phyloP scores from a whole-genome alignment of 495 filamentous ascomycete species.

The Penicillium lagena region DNA sequence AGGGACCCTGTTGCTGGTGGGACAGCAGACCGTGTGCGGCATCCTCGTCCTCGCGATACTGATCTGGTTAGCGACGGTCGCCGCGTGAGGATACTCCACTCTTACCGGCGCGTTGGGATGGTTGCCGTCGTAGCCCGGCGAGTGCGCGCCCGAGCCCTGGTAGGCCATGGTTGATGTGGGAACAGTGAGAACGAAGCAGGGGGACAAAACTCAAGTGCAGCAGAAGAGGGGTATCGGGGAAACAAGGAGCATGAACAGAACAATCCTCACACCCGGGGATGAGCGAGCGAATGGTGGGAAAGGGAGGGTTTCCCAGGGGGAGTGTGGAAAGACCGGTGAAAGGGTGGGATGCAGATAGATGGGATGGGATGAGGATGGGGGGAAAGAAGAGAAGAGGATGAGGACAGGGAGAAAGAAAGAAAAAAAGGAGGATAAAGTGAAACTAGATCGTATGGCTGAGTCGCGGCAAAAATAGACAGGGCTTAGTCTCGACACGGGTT shows the following conservation, averaged over 20 bases:
- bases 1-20: slow-evolving; percentile 49
- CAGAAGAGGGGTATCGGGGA: slow-evolving; percentile 18
- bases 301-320: slow-evolving; percentile 1
- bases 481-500: slow-evolving; percentile 10
- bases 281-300: background rate
- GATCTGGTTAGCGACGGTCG: background rate
- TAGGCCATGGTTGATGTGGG: slow-evolving; percentile 43
- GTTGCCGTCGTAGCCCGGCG: slow-evolving; percentile 36
- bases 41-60: slow-evolving; percentile 63
- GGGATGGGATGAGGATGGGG: slow-evolving; percentile 6
- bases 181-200: slow-evolving; percentile 7
- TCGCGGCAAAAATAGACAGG: slow-evolving; percentile 18
- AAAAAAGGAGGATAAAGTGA: slow-evolving; percentile 6
- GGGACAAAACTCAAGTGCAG: slow-evolving; percentile 3
- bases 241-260: slow-evolving; percentile 14
- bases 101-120: slow-evolving; percentile 22
- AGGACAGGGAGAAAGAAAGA: background rate
- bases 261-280: no score
- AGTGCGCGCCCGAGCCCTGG: slow-evolving; percentile 33
- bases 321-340: background rate
- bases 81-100: no score
- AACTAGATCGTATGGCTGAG: slow-evolving; percentile 6
- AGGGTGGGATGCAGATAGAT: slow-evolving; percentile 1
- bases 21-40: slow-evolving; percentile 68
- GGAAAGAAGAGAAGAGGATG: slow-evolving; percentile 7